Evolutionary conservation across 257 asterid species (phyloP).

Genomic region (Buddleja alternifolia): DNA sequence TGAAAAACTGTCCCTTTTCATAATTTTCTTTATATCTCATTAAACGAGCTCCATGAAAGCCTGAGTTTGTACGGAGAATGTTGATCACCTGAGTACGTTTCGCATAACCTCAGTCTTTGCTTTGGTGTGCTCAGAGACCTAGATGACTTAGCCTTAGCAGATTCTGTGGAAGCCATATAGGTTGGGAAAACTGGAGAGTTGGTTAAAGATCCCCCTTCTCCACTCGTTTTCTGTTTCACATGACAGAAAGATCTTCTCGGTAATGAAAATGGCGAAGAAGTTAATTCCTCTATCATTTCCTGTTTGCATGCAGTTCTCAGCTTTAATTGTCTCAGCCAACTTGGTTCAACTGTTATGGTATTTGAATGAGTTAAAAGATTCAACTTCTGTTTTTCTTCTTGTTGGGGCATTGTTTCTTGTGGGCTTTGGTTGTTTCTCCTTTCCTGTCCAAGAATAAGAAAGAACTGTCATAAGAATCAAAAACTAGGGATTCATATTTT

Average conservation of each 20-base stretch:
- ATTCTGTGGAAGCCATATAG: conserved; percentile 86
- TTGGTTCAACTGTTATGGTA: conserved; percentile 37
- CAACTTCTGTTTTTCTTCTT: conserved; percentile 40
- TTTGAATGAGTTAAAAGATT: conserved; percentile 38
- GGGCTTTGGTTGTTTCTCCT: conserved; percentile 50
- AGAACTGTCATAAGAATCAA: not conserved
- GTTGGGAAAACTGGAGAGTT: conserved; percentile 67
- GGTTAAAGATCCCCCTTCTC: conserved; percentile 59
- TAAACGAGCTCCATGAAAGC: conserved; percentile 57
- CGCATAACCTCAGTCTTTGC: conserved; percentile 61
- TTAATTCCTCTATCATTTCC: conserved; percentile 45
- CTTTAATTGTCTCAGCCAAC: conserved; percentile 40
- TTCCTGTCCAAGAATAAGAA: conserved; percentile 49
- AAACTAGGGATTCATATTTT: no score
- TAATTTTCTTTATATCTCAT: conserved; percentile 41
- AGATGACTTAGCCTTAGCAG: conserved; percentile 72
- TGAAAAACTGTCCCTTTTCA: conserved; percentile 49
- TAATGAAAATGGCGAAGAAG: conserved; percentile 56
- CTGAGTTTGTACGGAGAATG: conserved; percentile 60
- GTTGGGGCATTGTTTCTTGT: conserved; percentile 42
- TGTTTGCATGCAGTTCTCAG: conserved; percentile 42
- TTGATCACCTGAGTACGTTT: conserved; percentile 54
- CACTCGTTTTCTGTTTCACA: conserved; percentile 52
- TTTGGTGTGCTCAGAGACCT: conserved; percentile 82
- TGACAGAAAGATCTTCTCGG: conserved; percentile 74